Base-by-base conservation (phyloP, 1,284 basidiomycete genomes). In the Trichosporon asahii region DNA sequence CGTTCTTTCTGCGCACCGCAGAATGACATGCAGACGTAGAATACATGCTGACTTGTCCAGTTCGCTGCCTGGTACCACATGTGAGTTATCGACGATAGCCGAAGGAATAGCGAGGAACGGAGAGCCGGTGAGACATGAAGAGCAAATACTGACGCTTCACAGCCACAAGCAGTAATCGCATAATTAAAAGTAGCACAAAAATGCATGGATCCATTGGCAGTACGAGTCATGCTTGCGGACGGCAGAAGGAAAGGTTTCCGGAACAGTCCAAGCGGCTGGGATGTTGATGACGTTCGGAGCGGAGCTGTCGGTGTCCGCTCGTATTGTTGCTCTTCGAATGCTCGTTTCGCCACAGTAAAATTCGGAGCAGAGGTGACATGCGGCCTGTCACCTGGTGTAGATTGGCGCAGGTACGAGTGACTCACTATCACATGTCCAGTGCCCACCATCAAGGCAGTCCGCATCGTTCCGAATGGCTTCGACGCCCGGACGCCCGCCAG, bases 1-100 rank as follows among this genome's bases (percentile, higher is more conserved):
- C 49, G 21, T 21, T 7, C 3, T 21, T 53, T 53, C 55, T 60
- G 55, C 55, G 27, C 55, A 29, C 12, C 12, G 49, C 49, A 53
- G 21, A 53, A 12, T n/a, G 21, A n/a, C 49, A 9, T 53, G 21
- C 15, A 27, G 3, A 12, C 9, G 12, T 60, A 31, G 27, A 61
- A n/a, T 61, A 23, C 29, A n/a, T 61, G 65, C 49, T 68, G 35
- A 65, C 23, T 23, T 18, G 15, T 27, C 8, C 35, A 29, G 46
- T 37, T 57, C 49, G 67, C 49, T 18, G 23, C 65, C n/a, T 66
- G 65, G 65, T 66, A 49, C 65, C 65, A 66, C 14, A 66, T 55
- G 65, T 66, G 31, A 46, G 65, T 66, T 15, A 27, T 14, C 29
- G 3, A 33, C 18, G 27, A 29, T 9, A n/a, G 57, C 12, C 29